Evolutionary conservation across 306 rosid genomes (phyloP).

Genomic region (Medicago arabica): DNA sequence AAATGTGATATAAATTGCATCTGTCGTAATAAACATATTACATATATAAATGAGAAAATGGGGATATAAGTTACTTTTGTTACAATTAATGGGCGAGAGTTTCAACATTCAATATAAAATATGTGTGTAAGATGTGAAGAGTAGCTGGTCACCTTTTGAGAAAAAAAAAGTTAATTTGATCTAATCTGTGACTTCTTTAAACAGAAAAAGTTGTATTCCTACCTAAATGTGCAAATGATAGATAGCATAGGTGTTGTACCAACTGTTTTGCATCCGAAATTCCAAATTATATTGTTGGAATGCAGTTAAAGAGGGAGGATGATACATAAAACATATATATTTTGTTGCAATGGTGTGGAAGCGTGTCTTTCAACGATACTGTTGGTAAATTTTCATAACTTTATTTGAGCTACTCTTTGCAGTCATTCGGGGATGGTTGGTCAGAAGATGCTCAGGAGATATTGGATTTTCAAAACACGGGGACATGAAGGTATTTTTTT

Average conservation of each 20-base stretch:
- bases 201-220: not conserved
- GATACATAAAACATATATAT: not conserved
- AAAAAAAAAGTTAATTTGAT: not conserved
- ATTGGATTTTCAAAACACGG: slow-evolving; percentile 63
- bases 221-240: slow-evolving; percentile 14
- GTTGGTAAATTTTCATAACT: slow-evolving; percentile 33
- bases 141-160: not conserved
- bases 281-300: not conserved
- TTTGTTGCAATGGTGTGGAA: slow-evolving; percentile 1
- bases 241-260: slow-evolving; percentile 24
- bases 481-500: slow-evolving; percentile 62
- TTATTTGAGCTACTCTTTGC: slow-evolving; percentile 40
- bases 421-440: slow-evolving; percentile 92
- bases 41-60: not conserved
- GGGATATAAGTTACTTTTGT: not conserved
- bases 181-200: not conserved
- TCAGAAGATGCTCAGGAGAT: slow-evolving; percentile 86
- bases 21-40: not conserved
- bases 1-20: not conserved
- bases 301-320: slow-evolving; percentile 25
- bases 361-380: slow-evolving; percentile 5
- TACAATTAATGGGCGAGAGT: too few relatives aligned
- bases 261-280: not conserved
- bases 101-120: too few relatives aligned
- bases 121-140: too few relatives aligned